Evolutionary conservation across 2,329 filamentous ascomycete species (phyloP), one percentile per base, ranked within the genome.

Genomic region (Furcasterigmium furcatum): DNA sequence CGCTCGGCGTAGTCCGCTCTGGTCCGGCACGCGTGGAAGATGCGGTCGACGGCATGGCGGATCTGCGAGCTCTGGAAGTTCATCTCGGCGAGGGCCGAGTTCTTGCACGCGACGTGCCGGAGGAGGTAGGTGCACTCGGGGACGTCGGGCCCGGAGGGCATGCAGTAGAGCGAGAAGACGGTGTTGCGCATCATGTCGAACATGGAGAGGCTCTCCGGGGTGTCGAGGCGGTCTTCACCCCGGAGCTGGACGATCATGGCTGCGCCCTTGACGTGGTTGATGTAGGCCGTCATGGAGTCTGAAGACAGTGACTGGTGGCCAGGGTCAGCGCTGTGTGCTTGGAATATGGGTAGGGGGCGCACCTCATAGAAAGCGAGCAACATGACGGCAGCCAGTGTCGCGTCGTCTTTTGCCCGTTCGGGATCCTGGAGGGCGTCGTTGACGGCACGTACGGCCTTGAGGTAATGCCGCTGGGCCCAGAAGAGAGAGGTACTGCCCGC

Each of bases 181-280:
- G 51, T 52, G 35, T 54, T 55, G 32, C 53, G 48, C 5, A 52
- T 55, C 30, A 53, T 55, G 29, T 46, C 50, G 36, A 54, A 55
- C 52, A 54, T 51, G 20, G 52, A 51, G 14, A 52, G 52, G 30
- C 52, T 50, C 25, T 54, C 53, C 3, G 48, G 48, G n/a, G 48
- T 48, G 14, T 51, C 46, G 38, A 53, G 46, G 7, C 50, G 45
- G 13, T 44, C 44, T 20, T 52, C 45, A 3, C 53, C 52, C 10
- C 52, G 46, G 35, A 55, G 48, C 39, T 51, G 51, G 16, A 55
- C 50, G 2, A 55, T 50, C 21, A 54, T 51, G 27, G 53, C 53
- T 12, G 53, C 53, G 22, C 53, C 53, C 29, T 55, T 55, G 46
- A 55, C 51, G 40, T 55, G 53, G 29, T 52, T 51, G 9, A 48